phyloP scores from a whole-genome alignment of 192 early-diverging fungal species.

The Backusella macrospora region DNA sequence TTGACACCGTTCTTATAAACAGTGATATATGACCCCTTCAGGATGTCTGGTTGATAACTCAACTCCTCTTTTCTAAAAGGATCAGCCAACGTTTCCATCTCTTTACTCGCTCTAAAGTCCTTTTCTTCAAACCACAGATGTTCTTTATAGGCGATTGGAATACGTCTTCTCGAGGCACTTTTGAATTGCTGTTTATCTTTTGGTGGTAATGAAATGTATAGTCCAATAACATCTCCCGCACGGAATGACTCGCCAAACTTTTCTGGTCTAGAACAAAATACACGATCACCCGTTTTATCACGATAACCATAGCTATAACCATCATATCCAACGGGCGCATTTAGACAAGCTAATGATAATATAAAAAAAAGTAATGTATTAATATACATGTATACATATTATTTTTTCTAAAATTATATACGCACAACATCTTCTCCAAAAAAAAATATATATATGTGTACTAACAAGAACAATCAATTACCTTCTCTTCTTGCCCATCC shows the following conservation, averaged over 20 bases:
- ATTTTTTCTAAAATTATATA: neutral
- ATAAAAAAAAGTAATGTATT: neutral
- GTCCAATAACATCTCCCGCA: slow-evolving; percentile 66
- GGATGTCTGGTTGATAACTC: slow-evolving; percentile 19
- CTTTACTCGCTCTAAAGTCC: slow-evolving; percentile 54
- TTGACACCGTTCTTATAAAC: slow-evolving; percentile 67
- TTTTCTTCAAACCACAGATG: slow-evolving; percentile 58
- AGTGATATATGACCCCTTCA: slow-evolving; percentile 60
- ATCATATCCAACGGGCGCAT: slow-evolving; percentile 69
- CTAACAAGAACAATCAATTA: slow-evolving; percentile 15
- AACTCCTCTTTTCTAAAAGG: slow-evolving; percentile 27
- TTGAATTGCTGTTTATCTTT: slow-evolving; percentile 40
- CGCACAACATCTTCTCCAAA: neutral
- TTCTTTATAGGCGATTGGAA: slow-evolving; percentile 57
- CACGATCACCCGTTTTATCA: slow-evolving; percentile 64
- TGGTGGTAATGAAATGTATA: slow-evolving; percentile 57
- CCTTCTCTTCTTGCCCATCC: slow-evolving; percentile 69
- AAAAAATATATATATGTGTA: neutral
- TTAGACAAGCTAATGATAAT: slow-evolving; percentile 53
- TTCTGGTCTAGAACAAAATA: slow-evolving; percentile 53
- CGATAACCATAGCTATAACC: slow-evolving; percentile 66
- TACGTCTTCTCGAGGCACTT: slow-evolving; percentile 48
- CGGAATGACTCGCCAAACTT: slow-evolving; percentile 61
- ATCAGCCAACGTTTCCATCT: slow-evolving; percentile 54
- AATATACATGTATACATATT: slow-evolving; percentile 5